Evolutionary conservation across 371 early-diverging fungal species (phyloP).

Genomic region (Syncephalis plumigaleata): DNA sequence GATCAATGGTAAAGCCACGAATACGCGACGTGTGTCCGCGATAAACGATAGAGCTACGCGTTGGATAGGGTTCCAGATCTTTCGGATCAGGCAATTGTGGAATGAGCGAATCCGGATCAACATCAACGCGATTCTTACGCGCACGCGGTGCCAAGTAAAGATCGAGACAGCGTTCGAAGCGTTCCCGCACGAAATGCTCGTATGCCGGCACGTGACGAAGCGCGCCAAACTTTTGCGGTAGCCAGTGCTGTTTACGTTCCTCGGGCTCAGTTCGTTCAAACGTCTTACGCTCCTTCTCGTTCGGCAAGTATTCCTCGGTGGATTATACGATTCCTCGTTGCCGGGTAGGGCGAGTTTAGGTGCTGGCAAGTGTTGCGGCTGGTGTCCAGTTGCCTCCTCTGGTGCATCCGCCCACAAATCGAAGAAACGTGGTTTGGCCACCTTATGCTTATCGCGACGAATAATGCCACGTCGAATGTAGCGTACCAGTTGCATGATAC

Average conservation of each 20-base stretch:
- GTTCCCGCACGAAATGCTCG: conserved; percentile 69
- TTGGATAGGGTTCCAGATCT: conserved; percentile 91
- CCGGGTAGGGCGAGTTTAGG: conserved; percentile 80
- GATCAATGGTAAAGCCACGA: conserved; percentile 70
- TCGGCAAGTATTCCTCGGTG: conserved; percentile 90
- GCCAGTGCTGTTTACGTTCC: conserved; percentile 56
- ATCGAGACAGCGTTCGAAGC: conserved; percentile 91
- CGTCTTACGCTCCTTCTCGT: conserved; percentile 54
- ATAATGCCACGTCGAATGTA: conserved; percentile 83
- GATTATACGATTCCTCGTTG: conserved; percentile 91
- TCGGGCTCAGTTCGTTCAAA: conserved; percentile 68
- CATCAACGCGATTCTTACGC: conserved; percentile 63
- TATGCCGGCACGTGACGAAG: conserved; percentile 83
- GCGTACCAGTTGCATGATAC: conserved; percentile 87
- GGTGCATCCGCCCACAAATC: conserved; percentile 69
- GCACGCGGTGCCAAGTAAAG: conserved; percentile 91
- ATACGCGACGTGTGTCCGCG: conserved; percentile 67
- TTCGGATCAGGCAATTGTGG: conserved; percentile 92
- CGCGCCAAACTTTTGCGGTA: conserved; percentile 65
- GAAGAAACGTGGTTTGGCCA: conserved; percentile 51
- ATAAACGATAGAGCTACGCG: conserved; percentile 54
- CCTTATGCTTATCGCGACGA: conserved; percentile 37
- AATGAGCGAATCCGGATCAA: conserved; percentile 82
- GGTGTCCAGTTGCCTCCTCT: conserved; percentile 33
- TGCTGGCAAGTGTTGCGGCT: conserved; percentile 69